These are phyloP conservation scores for Wallacemonas sp. DNA, from an alignment of 208 protist species.

Conservation along the genomic window DNA sequence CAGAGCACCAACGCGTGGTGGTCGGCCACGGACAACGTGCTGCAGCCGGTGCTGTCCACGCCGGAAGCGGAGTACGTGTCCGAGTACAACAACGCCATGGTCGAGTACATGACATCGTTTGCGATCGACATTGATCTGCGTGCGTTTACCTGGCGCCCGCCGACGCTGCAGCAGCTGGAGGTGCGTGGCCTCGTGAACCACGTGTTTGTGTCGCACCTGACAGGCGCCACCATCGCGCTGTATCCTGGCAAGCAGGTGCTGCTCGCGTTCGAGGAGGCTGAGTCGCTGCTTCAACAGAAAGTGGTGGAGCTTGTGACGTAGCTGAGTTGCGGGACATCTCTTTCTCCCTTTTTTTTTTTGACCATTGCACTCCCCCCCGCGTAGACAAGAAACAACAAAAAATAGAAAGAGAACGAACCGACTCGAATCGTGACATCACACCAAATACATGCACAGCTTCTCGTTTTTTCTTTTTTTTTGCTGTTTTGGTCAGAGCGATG, in stretches of 20 bases:
- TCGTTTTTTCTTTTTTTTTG: background rate
- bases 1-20: constrained; percentile 75
- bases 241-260: constrained; percentile 78
- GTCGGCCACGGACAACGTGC: constrained; percentile 64
- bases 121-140: constrained; percentile 78
- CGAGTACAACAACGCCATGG: constrained; percentile 81
- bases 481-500: no score
- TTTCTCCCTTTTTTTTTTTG: background rate
- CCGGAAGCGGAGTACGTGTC: constrained; percentile 66
- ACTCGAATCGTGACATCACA: no score
- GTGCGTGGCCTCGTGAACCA: constrained; percentile 70
- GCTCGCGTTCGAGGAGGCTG: constrained; percentile 81
- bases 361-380: no score
- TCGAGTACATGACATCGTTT: constrained; percentile 90
- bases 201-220: constrained; percentile 75
- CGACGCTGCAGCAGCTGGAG: constrained; percentile 71
- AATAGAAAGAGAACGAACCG: no score
- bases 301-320: constrained; percentile 68
- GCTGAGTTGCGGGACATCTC: constrained; percentile 3
- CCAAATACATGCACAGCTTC: no score
- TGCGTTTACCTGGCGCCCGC: constrained; percentile 82
- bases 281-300: constrained; percentile 76
- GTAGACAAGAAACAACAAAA: no score
- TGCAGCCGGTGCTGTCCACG: constrained; percentile 46
- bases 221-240: constrained; percentile 67